A percentile compares a stretch with the other conserved stretches of the same genome.
These are phyloP conservation scores for Pueraria montana DNA, from an alignment of 306 rosid species.

Conservation along the genomic window DNA sequence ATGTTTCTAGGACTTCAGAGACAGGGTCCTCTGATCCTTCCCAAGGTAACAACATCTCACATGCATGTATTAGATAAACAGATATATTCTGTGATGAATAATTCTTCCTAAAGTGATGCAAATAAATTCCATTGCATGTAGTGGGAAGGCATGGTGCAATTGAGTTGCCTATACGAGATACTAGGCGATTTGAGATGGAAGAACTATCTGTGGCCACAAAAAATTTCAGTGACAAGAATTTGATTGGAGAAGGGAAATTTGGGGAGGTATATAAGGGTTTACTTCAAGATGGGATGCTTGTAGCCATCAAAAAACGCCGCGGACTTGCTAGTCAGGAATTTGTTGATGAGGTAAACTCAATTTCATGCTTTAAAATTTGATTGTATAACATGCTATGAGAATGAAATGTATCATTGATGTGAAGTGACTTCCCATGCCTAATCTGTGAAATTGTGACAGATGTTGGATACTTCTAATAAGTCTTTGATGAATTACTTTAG, in stretches of 20 bases:
- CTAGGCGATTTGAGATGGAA: conserved; percentile 83
- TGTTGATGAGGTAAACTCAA: conserved; percentile 74
- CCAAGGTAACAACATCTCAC: conserved; percentile 68
- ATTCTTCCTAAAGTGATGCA: conserved; percentile 21
- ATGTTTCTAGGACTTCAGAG: conserved; percentile 81
- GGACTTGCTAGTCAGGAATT: conserved; percentile 78
- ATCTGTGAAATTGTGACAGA: not conserved
- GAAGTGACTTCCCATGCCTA: not conserved
- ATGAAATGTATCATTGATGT: not conserved
- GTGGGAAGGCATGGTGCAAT: conserved; percentile 77
- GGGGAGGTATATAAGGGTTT: conserved; percentile 92
- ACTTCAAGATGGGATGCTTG: conserved; percentile 94
- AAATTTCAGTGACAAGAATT: conserved; percentile 75
- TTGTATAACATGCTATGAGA: not conserved
- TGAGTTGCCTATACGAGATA: conserved; percentile 69
- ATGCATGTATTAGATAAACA: not conserved
- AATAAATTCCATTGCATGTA: conserved; percentile 52
- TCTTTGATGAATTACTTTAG: conserved; percentile 23
- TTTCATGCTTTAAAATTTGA: conserved; percentile 30
- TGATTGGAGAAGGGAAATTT: conserved; percentile 90
- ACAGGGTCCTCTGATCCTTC: conserved; percentile 97
- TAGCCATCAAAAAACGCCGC: conserved; percentile 84
- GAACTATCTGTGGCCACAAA: conserved; percentile 85
- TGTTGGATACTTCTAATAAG: conserved; percentile 19
- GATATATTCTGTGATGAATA: not conserved